phyloP scores from a whole-genome alignment of 768 basidiomycete species.

The Hypsizygus marmoreus region DNA sequence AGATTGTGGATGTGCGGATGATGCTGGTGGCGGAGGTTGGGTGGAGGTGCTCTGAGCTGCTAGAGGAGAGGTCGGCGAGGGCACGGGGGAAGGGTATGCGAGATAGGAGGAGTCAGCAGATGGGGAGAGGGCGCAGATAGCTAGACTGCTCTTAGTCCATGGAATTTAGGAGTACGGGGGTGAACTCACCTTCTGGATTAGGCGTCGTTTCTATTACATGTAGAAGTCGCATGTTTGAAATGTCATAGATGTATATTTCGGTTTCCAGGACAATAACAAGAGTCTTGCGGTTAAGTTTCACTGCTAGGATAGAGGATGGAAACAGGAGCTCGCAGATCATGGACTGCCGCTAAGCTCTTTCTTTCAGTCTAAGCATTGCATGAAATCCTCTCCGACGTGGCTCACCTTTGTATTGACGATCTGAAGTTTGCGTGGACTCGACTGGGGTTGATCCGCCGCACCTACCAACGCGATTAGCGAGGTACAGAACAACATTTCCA shows the following conservation, averaged over 20 bases:
- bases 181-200: conserved; percentile 83
- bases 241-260: conserved; percentile 99
- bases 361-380: background rate
- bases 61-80: conserved; percentile 71
- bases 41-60: conserved; percentile 38
- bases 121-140: conserved; percentile 93
- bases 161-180: background rate
- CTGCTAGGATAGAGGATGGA: conserved; percentile 94
- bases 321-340: conserved; percentile 99
- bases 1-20: conserved; percentile 45
- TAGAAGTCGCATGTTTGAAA: conserved; percentile 95
- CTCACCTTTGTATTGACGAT: conserved; percentile 98
- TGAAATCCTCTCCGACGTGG: background rate
- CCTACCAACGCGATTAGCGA: conserved; percentile 97
- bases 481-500: conserved; percentile 99
- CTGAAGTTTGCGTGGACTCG: conserved; percentile 90
- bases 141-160: conserved; percentile 40
- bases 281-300: conserved; percentile 96
- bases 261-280: conserved; percentile 94
- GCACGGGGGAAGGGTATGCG: conserved; percentile 94
- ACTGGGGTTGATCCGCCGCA: conserved; percentile 88
- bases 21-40: conserved; percentile 35
- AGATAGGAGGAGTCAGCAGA: conserved; percentile 92
- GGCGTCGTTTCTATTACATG: conserved; percentile 97
- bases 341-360: conserved; percentile 73